These are phyloP conservation scores for Ustilago tritici DNA, from an alignment of 1,284 basidiomycete species.

Conservation along the genomic window DNA sequence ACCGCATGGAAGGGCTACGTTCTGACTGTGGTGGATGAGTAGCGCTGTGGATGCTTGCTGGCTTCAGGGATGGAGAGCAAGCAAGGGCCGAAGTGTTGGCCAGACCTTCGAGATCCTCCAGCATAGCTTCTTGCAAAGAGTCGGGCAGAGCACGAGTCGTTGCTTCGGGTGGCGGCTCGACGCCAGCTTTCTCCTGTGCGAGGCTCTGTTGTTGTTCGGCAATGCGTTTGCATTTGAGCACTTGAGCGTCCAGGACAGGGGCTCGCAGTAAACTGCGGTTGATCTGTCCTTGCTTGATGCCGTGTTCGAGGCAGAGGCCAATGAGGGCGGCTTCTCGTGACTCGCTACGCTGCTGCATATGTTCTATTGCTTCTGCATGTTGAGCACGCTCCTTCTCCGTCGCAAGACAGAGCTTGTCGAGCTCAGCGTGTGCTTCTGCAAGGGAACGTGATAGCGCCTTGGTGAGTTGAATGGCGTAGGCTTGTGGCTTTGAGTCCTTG, in stretches of 20 bases:
- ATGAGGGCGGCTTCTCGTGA: constrained; percentile 49
- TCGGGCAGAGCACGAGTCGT: constrained; percentile 46
- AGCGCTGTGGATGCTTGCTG: constrained; percentile 28
- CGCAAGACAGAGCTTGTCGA: constrained; percentile 20
- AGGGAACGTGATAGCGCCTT: constrained; percentile 41
- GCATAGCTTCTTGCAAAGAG: constrained; percentile 65
- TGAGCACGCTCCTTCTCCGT: constrained; percentile 20
- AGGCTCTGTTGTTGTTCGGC: constrained; percentile 42
- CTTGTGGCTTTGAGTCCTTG: constrained; percentile 10
- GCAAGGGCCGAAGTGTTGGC: constrained; percentile 21
- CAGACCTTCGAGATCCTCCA: constrained; percentile 55
- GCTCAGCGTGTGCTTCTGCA: constrained; percentile 29
- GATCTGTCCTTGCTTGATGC: constrained; percentile 57
- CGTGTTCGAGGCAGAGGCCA: constrained; percentile 48
- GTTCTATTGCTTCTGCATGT: constrained; percentile 35
- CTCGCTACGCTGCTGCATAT: constrained; percentile 41
- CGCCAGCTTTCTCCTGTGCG: constrained; percentile 29
- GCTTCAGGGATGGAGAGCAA: constrained; percentile 34
- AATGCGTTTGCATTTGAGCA: constrained; percentile 42
- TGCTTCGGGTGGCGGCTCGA: constrained; percentile 20
- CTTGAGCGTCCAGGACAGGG: constrained; percentile 48
- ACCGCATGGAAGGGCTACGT: constrained; percentile 33
- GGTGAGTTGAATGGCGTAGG: constrained; percentile 36
- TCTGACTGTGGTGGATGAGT: constrained; percentile 1
- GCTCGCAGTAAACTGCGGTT: constrained; percentile 50